Base-by-base conservation (phyloP, 495 filamentous ascomycete genomes). In the Platismatia glauca region DNA sequence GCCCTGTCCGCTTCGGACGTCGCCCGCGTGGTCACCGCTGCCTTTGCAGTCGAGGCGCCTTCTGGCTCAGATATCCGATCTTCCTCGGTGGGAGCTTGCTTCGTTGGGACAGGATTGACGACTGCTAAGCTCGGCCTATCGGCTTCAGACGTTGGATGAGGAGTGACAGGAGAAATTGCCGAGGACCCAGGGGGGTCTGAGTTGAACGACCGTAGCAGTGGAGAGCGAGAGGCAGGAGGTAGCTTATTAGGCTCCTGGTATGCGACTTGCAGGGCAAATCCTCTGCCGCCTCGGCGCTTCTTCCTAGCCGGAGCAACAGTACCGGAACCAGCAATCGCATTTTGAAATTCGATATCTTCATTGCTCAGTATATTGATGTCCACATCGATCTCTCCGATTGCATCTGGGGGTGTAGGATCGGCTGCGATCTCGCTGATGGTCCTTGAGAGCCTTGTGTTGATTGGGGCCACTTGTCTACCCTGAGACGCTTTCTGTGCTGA, bases 371-470 rank as follows among this genome's bases (percentile, higher is more conserved):
- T 70, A 24, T 71, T 71, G 43, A 80, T 71, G 22, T 75, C 72
- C 11, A 79, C 55, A 46, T 79, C 77, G n/a, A 74, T 72, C 16
- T 64, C 66, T 38, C 68, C 69, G 15, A 62, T 68, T 31, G 68
- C 70, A 44, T 73, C 70, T 37, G 74, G 71, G 4, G 78, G 78
- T 8, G 78, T 77, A 44, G 68, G 69, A 44, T 81, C 76, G 0
- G 72, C 72, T 7, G 75, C 77, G 65, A 82, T 81, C 27, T 80
- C 76, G 11, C 76, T 75, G 56, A 82, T 64, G 41, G 71, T 70
- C 50, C 76, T 73, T 22, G 76, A 74, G 46, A 75, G 76, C 38
- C 73, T 71, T 39, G 74, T 75, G 53, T 78, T 79, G 12, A 71
- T 77, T 11, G 78, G 64, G 18, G 66, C 64, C 8, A 11, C 18